Evolutionary conservation across 2,329 filamentous ascomycete genomes (phyloP).

Genomic region (Fusarium continuum): DNA sequence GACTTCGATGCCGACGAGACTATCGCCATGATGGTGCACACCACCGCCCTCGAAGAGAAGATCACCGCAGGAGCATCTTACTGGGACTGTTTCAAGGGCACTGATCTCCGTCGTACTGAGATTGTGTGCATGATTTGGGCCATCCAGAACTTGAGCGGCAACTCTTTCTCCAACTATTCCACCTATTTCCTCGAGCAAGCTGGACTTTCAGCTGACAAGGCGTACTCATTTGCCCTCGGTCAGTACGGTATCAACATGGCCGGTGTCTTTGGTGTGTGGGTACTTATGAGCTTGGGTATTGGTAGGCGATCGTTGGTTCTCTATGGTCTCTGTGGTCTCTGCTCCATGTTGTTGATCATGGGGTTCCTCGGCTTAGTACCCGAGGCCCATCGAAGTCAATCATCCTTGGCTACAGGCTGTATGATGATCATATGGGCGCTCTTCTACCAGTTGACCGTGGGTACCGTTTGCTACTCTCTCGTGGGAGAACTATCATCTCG

Average conservation of each 20-base stretch:
- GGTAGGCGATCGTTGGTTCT: slow-evolving; percentile 82
- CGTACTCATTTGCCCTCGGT: slow-evolving; percentile 70
- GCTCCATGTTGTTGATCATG: slow-evolving; percentile 80
- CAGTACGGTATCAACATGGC: slow-evolving; percentile 79
- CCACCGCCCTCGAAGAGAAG: slow-evolving; percentile 79
- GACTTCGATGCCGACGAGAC: slow-evolving; percentile 86
- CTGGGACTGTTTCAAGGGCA: slow-evolving; percentile 83
- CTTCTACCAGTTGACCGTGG: slow-evolving; percentile 86
- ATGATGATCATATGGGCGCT: slow-evolving; percentile 88
- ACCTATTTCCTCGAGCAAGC: slow-evolving; percentile 71
- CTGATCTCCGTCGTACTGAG: slow-evolving; percentile 79
- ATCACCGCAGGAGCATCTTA: slow-evolving; percentile 80
- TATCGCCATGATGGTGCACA: slow-evolving; percentile 92
- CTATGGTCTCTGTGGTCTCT: slow-evolving; percentile 77
- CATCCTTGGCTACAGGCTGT: slow-evolving; percentile 79
- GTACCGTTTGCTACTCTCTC: slow-evolving; percentile 88
- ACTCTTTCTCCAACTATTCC: slow-evolving; percentile 72
- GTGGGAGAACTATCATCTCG: slow-evolving; percentile 86
- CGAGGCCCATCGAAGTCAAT: slow-evolving; percentile 63
- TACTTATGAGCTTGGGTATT: slow-evolving; percentile 76
- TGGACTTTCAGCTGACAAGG: slow-evolving; percentile 60
- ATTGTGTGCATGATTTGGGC: slow-evolving; percentile 72
- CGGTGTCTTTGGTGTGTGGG: slow-evolving; percentile 84
- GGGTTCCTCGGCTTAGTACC: slow-evolving; percentile 84
- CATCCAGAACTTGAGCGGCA: slow-evolving; percentile 70